Percentiles rank a stretch among this genome's conserved stretches.
These are phyloP conservation scores for Neospora caninum DNA, from an alignment of 169 alveolate species.

Conservation along the genomic window DNA sequence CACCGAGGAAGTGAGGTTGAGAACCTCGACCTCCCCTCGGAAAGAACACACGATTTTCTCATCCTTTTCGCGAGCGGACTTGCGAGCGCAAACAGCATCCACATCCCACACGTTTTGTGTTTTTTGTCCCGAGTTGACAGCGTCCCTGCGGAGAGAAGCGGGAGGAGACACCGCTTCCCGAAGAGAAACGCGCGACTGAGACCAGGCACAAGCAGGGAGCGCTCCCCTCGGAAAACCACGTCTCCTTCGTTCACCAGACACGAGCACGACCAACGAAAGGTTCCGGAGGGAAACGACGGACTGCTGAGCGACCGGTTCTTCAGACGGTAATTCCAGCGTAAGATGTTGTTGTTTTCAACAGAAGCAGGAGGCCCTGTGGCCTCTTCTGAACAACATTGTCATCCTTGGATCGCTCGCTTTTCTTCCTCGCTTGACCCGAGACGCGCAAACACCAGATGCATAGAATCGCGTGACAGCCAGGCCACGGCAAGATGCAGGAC, in stretches of 20 bases:
- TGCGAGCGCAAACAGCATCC: too few relatives aligned
- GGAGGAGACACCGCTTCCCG: too few relatives aligned
- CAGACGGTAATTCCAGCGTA: conserved; percentile 75
- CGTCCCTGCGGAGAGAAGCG: too few relatives aligned
- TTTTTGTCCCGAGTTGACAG: too few relatives aligned
- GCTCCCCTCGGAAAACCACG: too few relatives aligned
- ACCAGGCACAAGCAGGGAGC: too few relatives aligned
- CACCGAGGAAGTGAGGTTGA: background rate
- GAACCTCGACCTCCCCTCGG: background rate
- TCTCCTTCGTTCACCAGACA: too few relatives aligned
- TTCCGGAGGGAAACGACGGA: too few relatives aligned
- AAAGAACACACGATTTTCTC: background rate
- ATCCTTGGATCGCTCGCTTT: conserved; percentile 1
- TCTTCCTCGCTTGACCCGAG: too few relatives aligned
- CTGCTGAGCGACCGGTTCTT: background rate
- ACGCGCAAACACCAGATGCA: background rate
- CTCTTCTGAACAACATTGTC: background rate
- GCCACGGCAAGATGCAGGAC: background rate
- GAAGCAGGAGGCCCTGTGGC: background rate
- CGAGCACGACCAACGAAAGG: too few relatives aligned
- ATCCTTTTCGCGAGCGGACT: background rate
- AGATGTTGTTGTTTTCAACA: conserved; percentile 50
- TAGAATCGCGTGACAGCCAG: background rate
- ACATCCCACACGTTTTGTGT: too few relatives aligned
- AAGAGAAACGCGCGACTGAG: too few relatives aligned